Evolutionary conservation across 192 early-diverging fungal genomes (phyloP).

Genomic region (Podila verticillata): DNA sequence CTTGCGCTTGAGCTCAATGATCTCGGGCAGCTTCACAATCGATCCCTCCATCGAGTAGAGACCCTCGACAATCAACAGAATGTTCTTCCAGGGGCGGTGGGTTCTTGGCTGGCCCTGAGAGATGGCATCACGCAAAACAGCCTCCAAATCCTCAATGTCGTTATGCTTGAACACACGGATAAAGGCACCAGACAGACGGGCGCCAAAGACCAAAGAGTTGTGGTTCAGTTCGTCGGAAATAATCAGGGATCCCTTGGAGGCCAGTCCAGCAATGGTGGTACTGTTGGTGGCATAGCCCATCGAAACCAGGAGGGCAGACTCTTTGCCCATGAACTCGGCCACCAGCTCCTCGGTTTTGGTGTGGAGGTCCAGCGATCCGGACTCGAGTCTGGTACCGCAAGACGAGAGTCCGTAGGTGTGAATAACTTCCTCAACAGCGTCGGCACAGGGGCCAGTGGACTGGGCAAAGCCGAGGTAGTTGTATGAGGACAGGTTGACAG

Average conservation of each 20-base stretch:
- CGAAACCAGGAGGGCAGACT: slow-evolving; percentile 86
- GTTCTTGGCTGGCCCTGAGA: slow-evolving; percentile 97
- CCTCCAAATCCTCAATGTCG: slow-evolving; percentile 81
- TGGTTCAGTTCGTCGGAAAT: slow-evolving; percentile 98
- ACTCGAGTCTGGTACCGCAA: slow-evolving; percentile 75
- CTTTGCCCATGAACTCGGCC: slow-evolving; percentile 89
- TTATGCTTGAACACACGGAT: slow-evolving; percentile 97
- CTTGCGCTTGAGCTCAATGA: slow-evolving; percentile 87
- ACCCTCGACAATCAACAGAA: slow-evolving; percentile 95
- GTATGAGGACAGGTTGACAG: slow-evolving; percentile 95
- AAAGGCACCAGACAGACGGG: slow-evolving; percentile 89
- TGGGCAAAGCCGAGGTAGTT: slow-evolving; percentile 99
- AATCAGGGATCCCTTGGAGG: slow-evolving; percentile 86
- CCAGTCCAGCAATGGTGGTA: slow-evolving; percentile 91
- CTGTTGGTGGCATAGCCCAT: slow-evolving; percentile 99
- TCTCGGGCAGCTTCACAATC: slow-evolving; percentile 87
- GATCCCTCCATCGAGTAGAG: slow-evolving; percentile 99
- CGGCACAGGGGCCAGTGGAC: slow-evolving; percentile 91
- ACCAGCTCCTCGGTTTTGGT: slow-evolving; percentile 84
- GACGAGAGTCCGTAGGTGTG: slow-evolving; percentile 76
- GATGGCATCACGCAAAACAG: slow-evolving; percentile 85
- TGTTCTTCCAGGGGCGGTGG: slow-evolving; percentile 99
- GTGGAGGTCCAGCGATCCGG: slow-evolving; percentile 74
- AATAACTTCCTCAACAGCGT: slow-evolving; percentile 86
- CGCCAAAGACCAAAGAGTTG: slow-evolving; percentile 91